Evolutionary conservation across 2,329 filamentous ascomycete species (phyloP), one percentile per base, ranked within the genome.

Genomic region (Fusarium sp.): DNA sequence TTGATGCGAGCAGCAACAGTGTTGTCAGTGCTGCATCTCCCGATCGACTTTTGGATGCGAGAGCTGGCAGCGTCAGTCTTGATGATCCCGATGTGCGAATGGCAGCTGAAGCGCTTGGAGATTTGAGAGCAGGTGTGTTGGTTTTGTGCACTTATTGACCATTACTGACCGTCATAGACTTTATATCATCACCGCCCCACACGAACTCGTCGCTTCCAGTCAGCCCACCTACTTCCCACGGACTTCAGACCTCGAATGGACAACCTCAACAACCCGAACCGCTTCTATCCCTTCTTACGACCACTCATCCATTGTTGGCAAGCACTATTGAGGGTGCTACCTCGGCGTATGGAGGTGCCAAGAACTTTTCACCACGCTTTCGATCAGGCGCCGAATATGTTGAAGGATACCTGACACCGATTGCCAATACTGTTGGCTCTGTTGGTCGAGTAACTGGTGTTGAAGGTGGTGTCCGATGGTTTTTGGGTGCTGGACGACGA

Each of bases 361-460:
- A 98, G 80, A 93, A 94, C 71, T 97, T 95, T 74, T 97, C 93
- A 2, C 94, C 95, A 0, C 88, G 92, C 3, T 93, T 97, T 76
- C 94, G 92, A 78, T 92, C 92, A n/a, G 89, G 94, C 64, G 95
- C 93, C 49, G 93, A 97, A 77, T 93, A 97, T 73, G 90, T 97
- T 20, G 95, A 98, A 79, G 91, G 92, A 46, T 95, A 93, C 71
- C 88, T 97, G 52, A 92, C 91, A 2, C 94, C 93, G 2, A 89
- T 97, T 53, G 92, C 92, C 53, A 96, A 92, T 75, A 96, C 93
- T 0, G 92, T 97, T 31, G 92, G 92, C 15, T 92, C 89, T 1
- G 92, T 97, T 8, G 91, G 93, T 31, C 88, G 93, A 31, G 90
- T 90, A 33, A 97, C 95, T 1, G 95, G 95, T 62, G 92, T 97